Conservation (phyloP, 2,329 filamentous ascomycete species). For the Penicillium digitatum region DNA sequence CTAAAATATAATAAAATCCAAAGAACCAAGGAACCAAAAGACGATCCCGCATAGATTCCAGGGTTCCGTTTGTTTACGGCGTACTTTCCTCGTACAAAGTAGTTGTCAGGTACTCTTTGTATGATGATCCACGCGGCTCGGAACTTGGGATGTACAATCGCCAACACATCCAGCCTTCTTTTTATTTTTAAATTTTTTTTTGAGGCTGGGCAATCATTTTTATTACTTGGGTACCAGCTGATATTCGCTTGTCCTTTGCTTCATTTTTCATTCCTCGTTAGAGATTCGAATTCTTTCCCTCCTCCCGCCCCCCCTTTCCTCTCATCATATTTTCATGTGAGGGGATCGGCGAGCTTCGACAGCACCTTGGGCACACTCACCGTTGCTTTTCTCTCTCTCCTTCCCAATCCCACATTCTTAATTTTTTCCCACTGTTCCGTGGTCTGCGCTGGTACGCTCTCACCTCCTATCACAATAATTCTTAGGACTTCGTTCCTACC, state of each 20-base stretch:
- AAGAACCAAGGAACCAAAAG: conserved; percentile 9
- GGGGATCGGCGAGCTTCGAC: conserved; percentile 22
- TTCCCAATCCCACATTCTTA: conserved; percentile 7
- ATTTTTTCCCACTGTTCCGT: conserved; percentile 12
- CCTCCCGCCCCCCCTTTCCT: conserved; percentile 4
- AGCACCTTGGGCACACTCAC: neutral
- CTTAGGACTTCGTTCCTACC: conserved; percentile 10
- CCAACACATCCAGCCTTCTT: conserved; percentile 5
- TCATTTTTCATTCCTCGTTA: conserved; percentile 13
- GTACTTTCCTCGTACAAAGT: neutral
- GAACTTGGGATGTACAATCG: conserved; percentile 4
- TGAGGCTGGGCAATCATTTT: conserved; percentile 1
- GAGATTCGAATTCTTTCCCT: conserved; percentile 2
- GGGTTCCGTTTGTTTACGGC: neutral
- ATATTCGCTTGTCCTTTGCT: conserved; percentile 1
- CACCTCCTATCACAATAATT: conserved; percentile 4
- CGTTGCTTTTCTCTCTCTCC: conserved; percentile 4
- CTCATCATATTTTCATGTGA: conserved; percentile 21
- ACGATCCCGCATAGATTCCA: conserved; percentile 3
- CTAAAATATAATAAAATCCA: neutral
- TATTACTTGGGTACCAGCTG: conserved; percentile 1
- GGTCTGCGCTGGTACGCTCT: conserved; percentile 27
- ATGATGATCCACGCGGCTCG: neutral
- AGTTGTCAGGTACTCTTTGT: neutral
- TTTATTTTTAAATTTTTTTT: conserved; percentile 3